A percentile compares a stretch with the other conserved stretches of the same genome.
These are phyloP conservation scores for Puccinia horiana DNA, from an alignment of 1,284 basidiomycete species.

Conservation along the genomic window DNA sequence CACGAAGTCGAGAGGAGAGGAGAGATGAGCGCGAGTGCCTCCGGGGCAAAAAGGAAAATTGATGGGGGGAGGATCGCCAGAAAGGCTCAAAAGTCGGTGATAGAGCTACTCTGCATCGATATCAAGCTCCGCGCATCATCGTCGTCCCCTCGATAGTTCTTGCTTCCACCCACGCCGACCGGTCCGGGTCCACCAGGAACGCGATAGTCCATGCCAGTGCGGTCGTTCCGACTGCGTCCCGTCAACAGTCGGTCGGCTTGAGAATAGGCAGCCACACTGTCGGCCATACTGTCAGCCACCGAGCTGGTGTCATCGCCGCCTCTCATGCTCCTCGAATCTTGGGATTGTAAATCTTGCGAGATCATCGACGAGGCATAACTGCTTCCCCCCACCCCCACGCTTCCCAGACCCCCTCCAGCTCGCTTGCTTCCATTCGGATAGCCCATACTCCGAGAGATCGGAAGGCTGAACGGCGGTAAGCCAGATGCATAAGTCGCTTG, in stretches of 20 bases:
- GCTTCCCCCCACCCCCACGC: slow-evolving; percentile 72
- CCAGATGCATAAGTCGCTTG: slow-evolving; percentile 90
- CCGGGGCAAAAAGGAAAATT: not conserved
- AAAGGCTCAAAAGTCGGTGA: slow-evolving; percentile 46
- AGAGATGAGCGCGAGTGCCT: too few species aligned
- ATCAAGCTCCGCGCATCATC: slow-evolving; percentile 43
- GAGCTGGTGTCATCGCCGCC: slow-evolving; percentile 45
- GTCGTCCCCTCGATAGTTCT: slow-evolving; percentile 10
- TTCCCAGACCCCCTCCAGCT: slow-evolving; percentile 64
- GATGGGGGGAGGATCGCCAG: too few species aligned
- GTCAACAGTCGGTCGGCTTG: slow-evolving; percentile 44
- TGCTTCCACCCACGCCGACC: not conserved
- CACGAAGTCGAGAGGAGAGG: too few species aligned
- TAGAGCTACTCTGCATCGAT: slow-evolving; percentile 40
- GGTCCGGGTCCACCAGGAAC: too few species aligned
- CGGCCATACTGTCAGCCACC: slow-evolving; percentile 27
- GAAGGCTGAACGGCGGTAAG: slow-evolving; percentile 75
- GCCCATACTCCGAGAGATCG: slow-evolving; percentile 67
- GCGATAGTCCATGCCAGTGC: slow-evolving; percentile 40
- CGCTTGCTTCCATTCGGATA: slow-evolving; percentile 60
- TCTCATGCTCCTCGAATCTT: slow-evolving; percentile 60
- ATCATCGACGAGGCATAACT: slow-evolving; percentile 87
- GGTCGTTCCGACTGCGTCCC: slow-evolving; percentile 34
- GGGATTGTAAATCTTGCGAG: slow-evolving; percentile 72
- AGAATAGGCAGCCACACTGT: slow-evolving; percentile 28